Conservation (phyloP, 106 monocot genomes). For the Xerophyta viscosa region DNA sequence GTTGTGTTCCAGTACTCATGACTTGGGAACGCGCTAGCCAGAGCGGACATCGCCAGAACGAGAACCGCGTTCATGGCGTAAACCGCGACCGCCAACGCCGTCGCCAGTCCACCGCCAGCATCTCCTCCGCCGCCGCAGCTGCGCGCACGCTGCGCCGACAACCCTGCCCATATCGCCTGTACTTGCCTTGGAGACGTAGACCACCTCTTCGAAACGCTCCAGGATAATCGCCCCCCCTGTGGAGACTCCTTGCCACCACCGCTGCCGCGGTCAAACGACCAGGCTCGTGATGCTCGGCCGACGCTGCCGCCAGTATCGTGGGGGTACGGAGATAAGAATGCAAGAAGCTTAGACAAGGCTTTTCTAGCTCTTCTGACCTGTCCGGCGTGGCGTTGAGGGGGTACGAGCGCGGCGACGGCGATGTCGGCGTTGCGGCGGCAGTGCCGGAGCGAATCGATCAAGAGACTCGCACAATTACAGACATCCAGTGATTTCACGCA, state of each 20-base stretch:
- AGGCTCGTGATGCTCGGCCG: slow-evolving; percentile 1
- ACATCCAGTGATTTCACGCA: slow-evolving; percentile 59
- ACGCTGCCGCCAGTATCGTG: too few species aligned
- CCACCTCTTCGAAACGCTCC: slow-evolving; percentile 26
- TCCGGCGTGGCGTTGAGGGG: not conserved
- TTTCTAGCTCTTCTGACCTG: slow-evolving; percentile 41
- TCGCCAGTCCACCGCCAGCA: slow-evolving; percentile 1
- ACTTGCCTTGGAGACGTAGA: slow-evolving; percentile 30
- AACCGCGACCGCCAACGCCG: slow-evolving; percentile 26
- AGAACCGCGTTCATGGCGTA: slow-evolving; percentile 60
- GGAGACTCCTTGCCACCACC: not conserved
- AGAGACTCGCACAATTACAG: slow-evolving; percentile 44
- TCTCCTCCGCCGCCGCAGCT: too few species aligned
- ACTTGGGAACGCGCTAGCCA: slow-evolving; percentile 39
- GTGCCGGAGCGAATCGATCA: slow-evolving; percentile 33
- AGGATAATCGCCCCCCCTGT: slow-evolving; percentile 4
- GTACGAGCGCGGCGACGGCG: slow-evolving; percentile 38
- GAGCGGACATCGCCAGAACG: slow-evolving; percentile 47
- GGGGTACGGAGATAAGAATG: not conserved
- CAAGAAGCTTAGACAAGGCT: slow-evolving; percentile 54
- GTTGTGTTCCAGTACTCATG: not conserved
- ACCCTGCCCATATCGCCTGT: slow-evolving; percentile 21
- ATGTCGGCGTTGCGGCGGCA: slow-evolving; percentile 43
- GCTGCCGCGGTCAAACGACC: slow-evolving; percentile 16
- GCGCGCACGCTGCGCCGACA: slow-evolving; percentile 24